Percentiles rank a stretch among this genome's conserved stretches.
Evolutionary conservation across 2,329 filamentous ascomycete species (phyloP).

Genomic region (Phoma sp.): DNA sequence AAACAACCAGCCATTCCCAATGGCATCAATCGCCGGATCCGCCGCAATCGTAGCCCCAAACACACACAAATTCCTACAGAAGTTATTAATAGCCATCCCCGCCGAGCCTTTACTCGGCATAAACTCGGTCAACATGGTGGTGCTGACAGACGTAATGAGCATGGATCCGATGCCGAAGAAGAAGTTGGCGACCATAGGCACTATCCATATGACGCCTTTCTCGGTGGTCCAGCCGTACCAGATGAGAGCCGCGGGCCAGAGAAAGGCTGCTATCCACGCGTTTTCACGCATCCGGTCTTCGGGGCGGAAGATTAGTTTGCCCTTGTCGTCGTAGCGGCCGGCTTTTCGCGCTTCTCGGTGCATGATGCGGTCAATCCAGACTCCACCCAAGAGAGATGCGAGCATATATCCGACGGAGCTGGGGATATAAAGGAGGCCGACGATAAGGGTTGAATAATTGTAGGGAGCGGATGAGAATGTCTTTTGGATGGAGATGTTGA

Average conservation of each 20-base stretch:
- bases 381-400: constrained; percentile 43
- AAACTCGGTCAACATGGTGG: constrained; percentile 51
- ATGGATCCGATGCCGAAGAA: constrained; percentile 50
- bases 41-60: constrained; percentile 45
- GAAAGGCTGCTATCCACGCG: constrained; percentile 45
- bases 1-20: constrained; percentile 49
- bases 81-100: constrained; percentile 44
- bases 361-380: constrained; percentile 51
- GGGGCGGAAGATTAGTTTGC: constrained; percentile 43
- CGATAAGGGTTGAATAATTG: constrained; percentile 42
- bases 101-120: constrained; percentile 32
- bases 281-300: constrained; percentile 51
- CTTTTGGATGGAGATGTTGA: constrained; percentile 49
- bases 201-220: constrained; percentile 41
- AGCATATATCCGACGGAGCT: constrained; percentile 45
- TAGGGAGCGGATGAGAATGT: constrained; percentile 45
- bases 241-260: constrained; percentile 46
- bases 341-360: constrained; percentile 46
- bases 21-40: constrained; percentile 39
- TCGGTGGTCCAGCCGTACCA: constrained; percentile 48
- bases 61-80: constrained; percentile 46
- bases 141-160: constrained; percentile 47
- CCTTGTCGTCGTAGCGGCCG: constrained; percentile 43
- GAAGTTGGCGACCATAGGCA: constrained; percentile 49
- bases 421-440: constrained; percentile 49